Base-by-base conservation (phyloP, 225 moss, liverwort and hornwort genomes). In the Takakia lepidozioides region DNA sequence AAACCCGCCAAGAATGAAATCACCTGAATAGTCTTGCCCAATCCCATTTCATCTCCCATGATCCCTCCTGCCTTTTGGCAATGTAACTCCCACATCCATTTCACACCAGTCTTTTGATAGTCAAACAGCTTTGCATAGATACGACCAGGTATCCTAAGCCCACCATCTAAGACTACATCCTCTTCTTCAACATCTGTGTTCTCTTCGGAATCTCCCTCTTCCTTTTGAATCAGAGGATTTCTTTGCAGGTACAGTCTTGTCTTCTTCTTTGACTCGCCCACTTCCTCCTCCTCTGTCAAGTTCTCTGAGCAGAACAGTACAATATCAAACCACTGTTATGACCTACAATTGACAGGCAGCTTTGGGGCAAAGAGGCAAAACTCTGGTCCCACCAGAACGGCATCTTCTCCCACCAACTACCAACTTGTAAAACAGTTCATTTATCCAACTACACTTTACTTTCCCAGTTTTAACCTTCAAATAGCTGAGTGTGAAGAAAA, bases 41-140 rank as follows among this genome's bases (percentile, higher is more conserved):
- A 75, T 50, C 95, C 95, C 95, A 91, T 98, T 75, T 98, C 95
- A 54, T 98, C 95, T 32, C 95, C 95, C 26, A 91, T 98, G 29
- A 98, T 76, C 15, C 95, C 95, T 51, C 95, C 95, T 29, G 90
- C 84, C 48, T 72, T 98, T 57, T 87, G 95, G 52, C 85, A 98
- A 53, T 91, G 95, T 9, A 98, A 63, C 56, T 91, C 95, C 95
- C 91, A 98, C 65, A 98, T 60, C 91, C 95, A 98, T 65, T 91
- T 98, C 38, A 98, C 85, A 63, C 91, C 95, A 38, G 95, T 91
- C 55, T 87, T 82, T 55, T 98, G 95, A 52, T 98, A 98, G 48
- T 87, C 83, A 42, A 91, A 91, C 53, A 98, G 65, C 48, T 72
- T 85, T 13, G 72, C 64, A 46, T 91, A 91, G 17, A 81, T 70